phyloP scores from a whole-genome alignment of 768 basidiomycete species.

The Naganishia kalamii region DNA sequence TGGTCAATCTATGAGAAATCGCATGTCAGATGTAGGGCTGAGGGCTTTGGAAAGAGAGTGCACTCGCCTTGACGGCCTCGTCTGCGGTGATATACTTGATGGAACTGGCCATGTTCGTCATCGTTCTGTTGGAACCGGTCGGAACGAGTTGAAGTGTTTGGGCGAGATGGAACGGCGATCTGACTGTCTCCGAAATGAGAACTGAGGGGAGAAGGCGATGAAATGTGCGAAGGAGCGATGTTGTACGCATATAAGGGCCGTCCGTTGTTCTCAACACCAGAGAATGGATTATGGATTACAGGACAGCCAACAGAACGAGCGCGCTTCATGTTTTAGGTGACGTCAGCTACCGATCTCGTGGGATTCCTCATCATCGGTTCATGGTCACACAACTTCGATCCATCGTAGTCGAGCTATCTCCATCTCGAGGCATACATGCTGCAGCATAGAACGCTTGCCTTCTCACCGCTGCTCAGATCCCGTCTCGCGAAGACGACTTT shows the following conservation, averaged over 20 bases:
- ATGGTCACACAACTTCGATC: neutral
- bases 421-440: too few relatives aligned
- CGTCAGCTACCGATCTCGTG: neutral
- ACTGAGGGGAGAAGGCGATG: too few relatives aligned
- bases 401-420: too few relatives aligned
- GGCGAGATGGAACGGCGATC: neutral
- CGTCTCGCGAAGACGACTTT: neutral
- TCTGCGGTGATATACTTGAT: constrained; percentile 42
- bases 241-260: too few relatives aligned
- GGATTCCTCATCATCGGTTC: neutral
- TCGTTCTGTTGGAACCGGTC: neutral
- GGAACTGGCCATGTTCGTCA: constrained; percentile 28
- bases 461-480: neutral
- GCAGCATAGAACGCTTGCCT: too few relatives aligned
- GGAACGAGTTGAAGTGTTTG: neutral
- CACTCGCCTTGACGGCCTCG: constrained; percentile 39
- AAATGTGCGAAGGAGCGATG: too few relatives aligned
- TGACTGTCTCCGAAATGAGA: too few relatives aligned
- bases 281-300: too few relatives aligned
- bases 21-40: too few relatives aligned
- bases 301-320: too few relatives aligned
- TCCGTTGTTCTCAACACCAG: too few relatives aligned
- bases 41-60: too few relatives aligned
- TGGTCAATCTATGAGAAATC: constrained; percentile 95
- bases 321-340: neutral